A percentile compares a stretch with the other conserved stretches of the same genome.
Evolutionary conservation across 345 rosid species (phyloP).

Genomic region (Pseudoturritis turrita): DNA sequence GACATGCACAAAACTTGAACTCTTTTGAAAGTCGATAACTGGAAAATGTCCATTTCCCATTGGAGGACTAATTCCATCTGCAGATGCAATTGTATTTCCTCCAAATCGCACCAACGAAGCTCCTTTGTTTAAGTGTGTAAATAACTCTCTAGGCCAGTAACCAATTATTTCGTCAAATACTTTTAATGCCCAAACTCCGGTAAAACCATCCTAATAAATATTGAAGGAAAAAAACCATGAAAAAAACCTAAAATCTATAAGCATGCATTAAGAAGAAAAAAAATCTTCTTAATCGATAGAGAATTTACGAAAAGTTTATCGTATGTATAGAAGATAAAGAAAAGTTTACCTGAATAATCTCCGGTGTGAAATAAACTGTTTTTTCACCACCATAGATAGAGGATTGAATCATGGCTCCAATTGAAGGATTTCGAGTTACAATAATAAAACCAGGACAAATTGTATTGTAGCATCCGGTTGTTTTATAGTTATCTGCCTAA

Average conservation of each 20-base stretch:
- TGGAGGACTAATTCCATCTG: conserved; percentile 17
- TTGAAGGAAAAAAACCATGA: not conserved
- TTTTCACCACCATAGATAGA: conserved; percentile 9
- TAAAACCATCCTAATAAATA: not conserved
- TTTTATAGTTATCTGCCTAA: conserved; percentile 1
- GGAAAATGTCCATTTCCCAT: conserved; percentile 22
- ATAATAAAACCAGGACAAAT: conserved; percentile 13
- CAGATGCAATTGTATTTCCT: conserved; percentile 8
- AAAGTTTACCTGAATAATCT: not conserved
- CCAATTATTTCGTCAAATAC: not conserved
- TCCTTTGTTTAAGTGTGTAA: conserved; percentile 5
- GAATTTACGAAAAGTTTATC: too few relatives aligned
- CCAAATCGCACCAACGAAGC: conserved; percentile 12
- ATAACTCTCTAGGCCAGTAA: conserved; percentile 17
- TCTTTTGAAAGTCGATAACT: not conserved
- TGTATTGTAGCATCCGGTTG: conserved; percentile 13
- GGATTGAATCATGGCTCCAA: not conserved
- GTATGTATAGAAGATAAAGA: not conserved
- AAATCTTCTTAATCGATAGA: not conserved
- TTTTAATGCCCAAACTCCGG: not conserved
- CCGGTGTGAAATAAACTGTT: not conserved
- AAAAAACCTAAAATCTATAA: not conserved
- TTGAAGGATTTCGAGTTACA: not conserved
- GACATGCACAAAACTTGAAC: not conserved
- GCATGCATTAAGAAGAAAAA: not conserved